Base-by-base conservation (phyloP, 169 alveolate genomes). In the Ichthyophthirius multifiliis region DNA sequence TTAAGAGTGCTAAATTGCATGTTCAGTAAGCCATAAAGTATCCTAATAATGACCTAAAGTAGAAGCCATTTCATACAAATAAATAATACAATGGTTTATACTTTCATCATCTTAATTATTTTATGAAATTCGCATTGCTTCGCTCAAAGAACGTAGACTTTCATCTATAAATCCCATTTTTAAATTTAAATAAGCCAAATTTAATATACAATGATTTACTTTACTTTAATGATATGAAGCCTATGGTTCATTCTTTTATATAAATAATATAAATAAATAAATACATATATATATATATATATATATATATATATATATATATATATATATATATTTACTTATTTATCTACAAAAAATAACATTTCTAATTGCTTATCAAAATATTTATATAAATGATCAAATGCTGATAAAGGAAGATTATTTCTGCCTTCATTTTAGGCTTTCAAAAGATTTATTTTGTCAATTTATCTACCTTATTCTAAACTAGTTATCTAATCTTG, bases 31-130 rank as follows among this genome's bases (percentile, higher is more conserved):
- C 63, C 31, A n/a, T 15, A 67, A n/a, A 1, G 77, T 41, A 23
- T 67, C 77, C 20, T 67, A 67, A 15, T 34, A 23, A 9, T 39
- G 43, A 18, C 62, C 43, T 12, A 67, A 37, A 4, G 30, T 18
- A 5, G 62, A 35, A 41, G 77, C n/a, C 15, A 67, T 67, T 13
- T 67, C 39, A 39, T 67, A 67, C 16, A 67, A 67, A 41, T 67
- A 67, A 23, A 37, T 67, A 5, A 67, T 34, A 9, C 77, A 67
- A 39, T 67, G 46, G 30, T 67, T 67, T 9, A 67, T 67, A 2
- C 55, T 34, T 20, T 67, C 77, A 67, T 67, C 77, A 41, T 67
- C 77, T 18, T 35, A 41, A 23, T 67, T 67, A 67, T 67, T 67
- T n/a, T 67, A 39, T 16, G 77, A 34, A 18, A 67, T 67, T 35